Evolutionary conservation across 768 basidiomycete genomes (phyloP), one percentile per base, ranked within the genome.

Genomic region (Boletellus sp.): DNA sequence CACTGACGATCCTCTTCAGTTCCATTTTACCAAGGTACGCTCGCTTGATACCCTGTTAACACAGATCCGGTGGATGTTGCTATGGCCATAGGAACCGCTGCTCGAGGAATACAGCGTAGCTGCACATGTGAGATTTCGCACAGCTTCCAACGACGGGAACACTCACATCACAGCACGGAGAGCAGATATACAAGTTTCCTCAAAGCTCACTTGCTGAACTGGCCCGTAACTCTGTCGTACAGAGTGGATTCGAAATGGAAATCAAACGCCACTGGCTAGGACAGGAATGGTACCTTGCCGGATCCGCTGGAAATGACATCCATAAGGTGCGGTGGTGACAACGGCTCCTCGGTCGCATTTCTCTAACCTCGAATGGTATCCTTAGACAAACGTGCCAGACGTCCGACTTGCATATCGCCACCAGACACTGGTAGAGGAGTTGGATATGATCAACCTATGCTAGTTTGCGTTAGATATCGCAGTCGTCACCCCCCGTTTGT

Each of bases 161-260:
- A 28, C 49, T 51, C n/a, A 37, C 34, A 1, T 42, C 7, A 26
- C 47, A 15, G 33, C 20, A 40, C 50, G 52, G 38, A 4, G 8
- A 39, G 45, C 60, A 96, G 86, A 98, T 99, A 51, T 96, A 97
- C 71, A 98, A 97, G 70, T 72, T 98, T 45, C 90, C 95, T 0
- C 95, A 92, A 66, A 90, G 87, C 57, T 93, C 90, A 0, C 74
- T 99, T 50, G 96, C 94, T 12, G 96, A 99, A 69, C 79, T 99
- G 11, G 96, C 96, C n/a, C 84, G 96, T 37, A 99, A 99, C 72
- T 95, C 93, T 0, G 96, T 98, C 28, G 76, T 88, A 40, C 96
- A 98, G 66, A 93, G 90, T 60, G 96, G 96, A 1, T 98, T 97
- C 65, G 96, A 99, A 71, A 98, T 97, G 94, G 88, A 95, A 66